Percentiles rank a stretch among this genome's conserved stretches.
phyloP scores from a whole-genome alignment of 345 rosid genomes.

The Lepidium africanum region DNA sequence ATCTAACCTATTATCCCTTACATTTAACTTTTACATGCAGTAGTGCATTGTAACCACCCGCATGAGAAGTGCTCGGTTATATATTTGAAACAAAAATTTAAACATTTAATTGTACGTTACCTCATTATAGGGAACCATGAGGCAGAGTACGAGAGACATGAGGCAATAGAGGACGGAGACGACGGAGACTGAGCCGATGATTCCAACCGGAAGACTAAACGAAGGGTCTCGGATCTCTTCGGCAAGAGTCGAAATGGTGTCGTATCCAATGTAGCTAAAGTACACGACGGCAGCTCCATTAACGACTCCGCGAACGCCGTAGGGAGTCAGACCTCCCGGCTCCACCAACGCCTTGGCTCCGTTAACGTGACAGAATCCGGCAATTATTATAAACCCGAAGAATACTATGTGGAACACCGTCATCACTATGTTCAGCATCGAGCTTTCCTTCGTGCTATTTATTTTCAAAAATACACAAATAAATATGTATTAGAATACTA shows the following conservation, averaged over 20 bases:
- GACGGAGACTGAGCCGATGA: slow-evolving; percentile 68
- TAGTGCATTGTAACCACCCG: too few relatives aligned
- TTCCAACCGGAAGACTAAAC: slow-evolving; percentile 73
- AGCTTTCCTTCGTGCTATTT: slow-evolving; percentile 81
- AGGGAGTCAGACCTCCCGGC: slow-evolving; percentile 78
- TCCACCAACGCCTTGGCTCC: slow-evolving; percentile 47
- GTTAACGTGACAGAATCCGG: slow-evolving; percentile 57
- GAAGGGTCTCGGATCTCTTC: slow-evolving; percentile 90
- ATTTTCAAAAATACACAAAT: background rate
- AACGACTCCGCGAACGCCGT: slow-evolving; percentile 66
- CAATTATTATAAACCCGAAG: slow-evolving; percentile 73
- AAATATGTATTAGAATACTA: background rate
- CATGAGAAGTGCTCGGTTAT: too few relatives aligned
- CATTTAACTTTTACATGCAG: too few relatives aligned
- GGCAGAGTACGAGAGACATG: slow-evolving; percentile 71
- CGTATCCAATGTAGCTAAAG: slow-evolving; percentile 90
- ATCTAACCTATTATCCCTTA: too few relatives aligned
- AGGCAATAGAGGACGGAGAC: slow-evolving; percentile 75
- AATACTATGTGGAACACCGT: slow-evolving; percentile 75
- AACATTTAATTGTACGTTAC: slow-evolving; percentile 20
- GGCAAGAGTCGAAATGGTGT: slow-evolving; percentile 89
- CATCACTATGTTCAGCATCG: slow-evolving; percentile 70
- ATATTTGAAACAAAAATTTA: too few relatives aligned
- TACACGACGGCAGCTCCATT: slow-evolving; percentile 85
- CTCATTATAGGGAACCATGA: slow-evolving; percentile 75